Evolutionary conservation across 1,284 basidiomycete genomes (phyloP).

Genomic region (Boletus hoseneyae): DNA sequence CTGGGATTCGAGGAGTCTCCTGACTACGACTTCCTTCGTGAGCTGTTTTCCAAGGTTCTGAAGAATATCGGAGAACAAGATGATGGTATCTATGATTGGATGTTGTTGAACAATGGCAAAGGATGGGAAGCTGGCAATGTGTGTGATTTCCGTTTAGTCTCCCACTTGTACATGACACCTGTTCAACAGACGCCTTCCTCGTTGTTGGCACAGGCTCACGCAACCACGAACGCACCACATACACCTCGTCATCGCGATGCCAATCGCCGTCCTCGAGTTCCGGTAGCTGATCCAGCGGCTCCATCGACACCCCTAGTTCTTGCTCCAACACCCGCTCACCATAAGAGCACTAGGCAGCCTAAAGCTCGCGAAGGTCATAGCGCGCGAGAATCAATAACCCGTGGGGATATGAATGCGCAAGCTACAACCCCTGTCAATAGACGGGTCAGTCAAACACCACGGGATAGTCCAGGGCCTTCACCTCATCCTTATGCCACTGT

Average conservation of each 20-base stretch:
- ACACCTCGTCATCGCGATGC: constrained; percentile 53
- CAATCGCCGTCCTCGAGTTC: constrained; percentile 48
- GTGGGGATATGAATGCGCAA: constrained; percentile 57
- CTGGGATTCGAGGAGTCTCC: constrained; percentile 95
- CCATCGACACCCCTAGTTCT: constrained; percentile 58
- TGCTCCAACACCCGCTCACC: constrained; percentile 59
- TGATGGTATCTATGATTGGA: constrained; percentile 97
- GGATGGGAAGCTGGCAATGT: constrained; percentile 85
- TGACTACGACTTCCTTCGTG: constrained; percentile 96
- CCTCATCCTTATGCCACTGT: constrained; percentile 68
- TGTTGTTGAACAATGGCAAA: constrained; percentile 86
- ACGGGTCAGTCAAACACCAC: constrained; percentile 59
- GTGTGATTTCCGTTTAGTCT: constrained; percentile 28
- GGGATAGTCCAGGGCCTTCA: constrained; percentile 47
- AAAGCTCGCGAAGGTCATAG: constrained; percentile 43
- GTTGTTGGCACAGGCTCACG: constrained; percentile 49
- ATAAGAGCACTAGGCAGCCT: constrained; percentile 52
- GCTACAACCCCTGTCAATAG: constrained; percentile 58
- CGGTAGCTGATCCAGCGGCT: constrained; percentile 43
- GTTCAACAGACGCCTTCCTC: constrained; percentile 43
- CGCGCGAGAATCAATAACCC: constrained; percentile 40
- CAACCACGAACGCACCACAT: constrained; percentile 47
- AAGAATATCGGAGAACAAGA: constrained; percentile 88
- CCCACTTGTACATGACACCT: constrained; percentile 12
- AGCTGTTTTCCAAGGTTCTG: constrained; percentile 90